These are phyloP conservation scores for Lachnellula suecica DNA, from an alignment of 2,329 filamentous ascomycete genomes.

Conservation along the genomic window DNA sequence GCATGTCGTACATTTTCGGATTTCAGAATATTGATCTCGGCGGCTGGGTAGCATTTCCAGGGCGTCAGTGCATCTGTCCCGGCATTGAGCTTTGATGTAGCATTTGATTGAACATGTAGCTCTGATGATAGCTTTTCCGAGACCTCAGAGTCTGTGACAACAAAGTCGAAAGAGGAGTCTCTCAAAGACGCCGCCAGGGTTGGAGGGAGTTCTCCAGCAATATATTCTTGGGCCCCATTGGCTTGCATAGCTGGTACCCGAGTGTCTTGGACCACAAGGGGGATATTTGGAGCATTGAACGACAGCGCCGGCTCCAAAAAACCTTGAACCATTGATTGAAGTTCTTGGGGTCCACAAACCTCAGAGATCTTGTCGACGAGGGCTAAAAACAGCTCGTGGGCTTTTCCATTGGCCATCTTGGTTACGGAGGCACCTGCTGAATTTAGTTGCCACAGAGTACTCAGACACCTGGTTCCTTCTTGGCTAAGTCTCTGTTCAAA, in stretches of 20 bases:
- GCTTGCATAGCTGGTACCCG: not conserved
- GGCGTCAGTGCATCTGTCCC: too few species aligned
- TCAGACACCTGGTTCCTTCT: too few species aligned
- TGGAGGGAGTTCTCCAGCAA: not conserved
- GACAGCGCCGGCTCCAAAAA: too few species aligned
- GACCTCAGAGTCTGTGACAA: not conserved
- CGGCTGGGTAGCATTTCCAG: not conserved
- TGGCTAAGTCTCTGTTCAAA: too few species aligned
- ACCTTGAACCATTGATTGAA: not conserved
- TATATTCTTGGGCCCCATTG: not conserved
- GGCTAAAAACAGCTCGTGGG: not conserved
- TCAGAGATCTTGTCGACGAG: not conserved
- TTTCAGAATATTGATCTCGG: not conserved
- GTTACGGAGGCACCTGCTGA: too few species aligned
- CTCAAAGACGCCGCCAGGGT: not conserved
- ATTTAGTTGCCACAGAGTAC: too few species aligned
- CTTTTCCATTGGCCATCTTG: not conserved
- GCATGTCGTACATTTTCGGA: not conserved
- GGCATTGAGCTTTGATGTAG: too few species aligned
- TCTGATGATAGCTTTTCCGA: not conserved
- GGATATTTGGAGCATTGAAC: too few species aligned
- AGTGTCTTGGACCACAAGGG: not conserved
- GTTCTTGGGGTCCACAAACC: not conserved
- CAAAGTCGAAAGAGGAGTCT: not conserved
- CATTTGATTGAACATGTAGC: not conserved